Base-by-base conservation (phyloP, 768 basidiomycete genomes). In the Crassisporium funariophilum region DNA sequence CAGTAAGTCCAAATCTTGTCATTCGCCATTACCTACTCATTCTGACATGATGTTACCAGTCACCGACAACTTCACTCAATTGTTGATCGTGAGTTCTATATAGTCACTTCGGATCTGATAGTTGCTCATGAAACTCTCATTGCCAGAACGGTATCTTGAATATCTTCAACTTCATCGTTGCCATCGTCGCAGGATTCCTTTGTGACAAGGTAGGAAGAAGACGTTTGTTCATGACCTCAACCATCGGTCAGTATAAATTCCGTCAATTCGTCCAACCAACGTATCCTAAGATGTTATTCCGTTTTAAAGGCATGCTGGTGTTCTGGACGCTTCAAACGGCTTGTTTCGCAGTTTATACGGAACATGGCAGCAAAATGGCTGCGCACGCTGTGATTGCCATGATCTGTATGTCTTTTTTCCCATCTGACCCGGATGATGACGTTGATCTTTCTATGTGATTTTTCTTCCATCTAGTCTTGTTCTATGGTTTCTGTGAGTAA, bases 241-340 rank as follows among this genome's bases (percentile, higher is more conserved):
- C 71, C 5, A 56, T 67, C 45, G 75, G 72, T 68, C 31, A 29
- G 22, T 19, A 25, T 23, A 22, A 1, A 35, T n/a, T 23, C 39
- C 47, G 15, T 12, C 25, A 24, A 20, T 42, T 20, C 23, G 35
- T 24, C 11, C 22, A 33, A n/a, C 41, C 47, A 41, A 48, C 31
- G 10, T 2, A 41, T 42, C n/a, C 53, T 68, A n/a, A n/a, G n/a
- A n/a, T 13, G 27, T 29, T 29, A 29, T 29, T 29, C 13, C 27
- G 27, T 47, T 10, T 27, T 56, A n/a, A n/a, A n/a, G 64, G 69
- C 11, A 84, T 84, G 81, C 55, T 76, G 5, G 23, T 82, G 6
- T 79, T 79, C 61, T 84, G 79, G 69, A 75, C 64, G 23, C 62
- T 79, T 5, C 83, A 84, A 63, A 82, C 79, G 2, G 63, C 80